A percentile compares a stretch with the other conserved stretches of the same genome.
phyloP scores from a whole-genome alignment of 805 yeast genomes.

The Candida silvatica region DNA sequence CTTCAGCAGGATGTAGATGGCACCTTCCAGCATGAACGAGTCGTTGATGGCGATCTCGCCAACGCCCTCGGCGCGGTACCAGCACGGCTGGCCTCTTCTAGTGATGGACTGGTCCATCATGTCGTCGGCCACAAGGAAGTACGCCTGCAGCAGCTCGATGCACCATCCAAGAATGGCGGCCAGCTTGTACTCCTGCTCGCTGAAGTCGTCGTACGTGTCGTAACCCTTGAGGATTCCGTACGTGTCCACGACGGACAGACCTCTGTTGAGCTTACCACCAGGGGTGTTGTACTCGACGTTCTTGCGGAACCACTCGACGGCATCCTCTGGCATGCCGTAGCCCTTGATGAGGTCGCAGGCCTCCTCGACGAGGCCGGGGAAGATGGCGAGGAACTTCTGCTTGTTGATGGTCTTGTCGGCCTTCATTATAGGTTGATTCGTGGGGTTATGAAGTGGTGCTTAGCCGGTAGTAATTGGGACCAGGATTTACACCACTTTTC shows the following conservation, averaged over 20 bases:
- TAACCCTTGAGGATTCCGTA: conserved; percentile 70
- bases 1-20: conserved; percentile 82
- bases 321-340: conserved; percentile 81
- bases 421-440: conserved; percentile 1
- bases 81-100: conserved; percentile 97
- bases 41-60: conserved; percentile 95
- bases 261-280: conserved; percentile 96
- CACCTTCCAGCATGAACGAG: conserved; percentile 93
- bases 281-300: conserved; percentile 81
- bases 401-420: conserved; percentile 34
- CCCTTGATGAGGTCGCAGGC: conserved; percentile 48
- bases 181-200: conserved; percentile 62
- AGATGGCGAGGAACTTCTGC: conserved; percentile 53
- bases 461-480: not conserved
- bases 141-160: conserved; percentile 90
- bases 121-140: conserved; percentile 95
- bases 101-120: conserved; percentile 97
- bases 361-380: conserved; percentile 75
- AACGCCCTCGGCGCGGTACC: conserved; percentile 79
- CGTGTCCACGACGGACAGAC: conserved; percentile 90
- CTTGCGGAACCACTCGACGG: conserved; percentile 74
- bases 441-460: not conserved
- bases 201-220: conserved; percentile 47
- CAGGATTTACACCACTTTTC: no score
- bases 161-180: conserved; percentile 93